Base-by-base conservation (phyloP, 306 rosid genomes). In the Spatholobus suberectus region DNA sequence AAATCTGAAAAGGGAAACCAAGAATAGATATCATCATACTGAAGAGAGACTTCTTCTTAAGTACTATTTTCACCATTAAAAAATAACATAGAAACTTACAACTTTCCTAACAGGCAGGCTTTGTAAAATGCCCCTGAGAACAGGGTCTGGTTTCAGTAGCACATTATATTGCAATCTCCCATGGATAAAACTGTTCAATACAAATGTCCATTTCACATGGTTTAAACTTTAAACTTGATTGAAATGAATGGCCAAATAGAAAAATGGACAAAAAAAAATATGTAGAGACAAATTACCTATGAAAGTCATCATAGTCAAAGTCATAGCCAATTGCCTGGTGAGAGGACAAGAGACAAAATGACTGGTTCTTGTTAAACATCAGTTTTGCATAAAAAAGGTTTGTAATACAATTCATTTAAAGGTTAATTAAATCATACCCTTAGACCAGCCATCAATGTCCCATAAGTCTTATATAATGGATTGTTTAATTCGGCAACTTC, bases 371-470 rank as follows among this genome's bases (percentile, higher is more conserved):
- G 20, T 75, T 72, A 29, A 63, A 70, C 63, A 55, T 57, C 55
- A 34, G 21, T 38, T n/a, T 23, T 13, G 24, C 13, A 57, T 21
- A 10, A 0, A 18, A 4, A 75, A 43, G 5, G 49, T 41, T 43
- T 12, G 12, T 8, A 26, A 46, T 35, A 71, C 5, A 72, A 71
- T 54, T 47, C 18, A 37, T 10, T 67, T 5, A 69, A 82, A 62
- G 51, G 62, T 65, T 59, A 15, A 58, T 32, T 4, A 69, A 54
- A 47, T 20, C 76, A 67, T 89, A 93, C 99, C 91, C 59, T 92
- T 27, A 95, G 98, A 84, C 98, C 98, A 58, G 99, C 99, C 98
- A 95, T 41, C 26, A 97, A 93, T 32, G 99, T 93, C 49, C 98
- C 99, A 66, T 95, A 93, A 43, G 79, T 80, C 92, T 88, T 92